phyloP scores from a whole-genome alignment of 2,329 filamentous ascomycete species.

The Exutisphaerella laricina region DNA sequence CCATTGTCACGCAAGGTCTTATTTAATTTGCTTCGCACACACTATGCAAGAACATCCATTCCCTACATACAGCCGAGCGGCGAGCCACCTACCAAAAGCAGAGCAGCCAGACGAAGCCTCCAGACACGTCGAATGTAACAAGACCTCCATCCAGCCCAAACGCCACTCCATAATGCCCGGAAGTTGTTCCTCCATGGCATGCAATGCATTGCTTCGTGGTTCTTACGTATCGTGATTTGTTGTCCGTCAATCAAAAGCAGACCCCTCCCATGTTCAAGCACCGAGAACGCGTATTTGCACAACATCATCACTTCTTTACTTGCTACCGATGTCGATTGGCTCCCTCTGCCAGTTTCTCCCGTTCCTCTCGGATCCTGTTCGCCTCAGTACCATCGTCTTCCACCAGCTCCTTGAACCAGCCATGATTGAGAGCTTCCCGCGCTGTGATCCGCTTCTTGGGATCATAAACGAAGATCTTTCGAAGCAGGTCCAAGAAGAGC shows the following conservation, averaged over 20 bases:
- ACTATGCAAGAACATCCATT: background rate
- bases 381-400: conserved; percentile 63
- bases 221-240: too few species aligned
- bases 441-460: conserved; percentile 60
- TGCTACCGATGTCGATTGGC: background rate
- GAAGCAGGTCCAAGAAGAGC: conserved; percentile 57
- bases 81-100: background rate
- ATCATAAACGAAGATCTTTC: conserved; percentile 61
- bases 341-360: conserved; percentile 20
- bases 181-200: background rate
- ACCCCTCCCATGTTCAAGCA: too few species aligned
- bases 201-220: conserved; percentile 8
- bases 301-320: too few species aligned
- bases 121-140: background rate
- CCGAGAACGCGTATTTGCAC: too few species aligned
- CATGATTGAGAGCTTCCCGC: conserved; percentile 59
- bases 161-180: background rate
- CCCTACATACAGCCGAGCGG: background rate
- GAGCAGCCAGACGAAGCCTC: background rate
- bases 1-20: too few species aligned
- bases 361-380: conserved; percentile 45
- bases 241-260: background rate
- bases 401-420: conserved; percentile 60
- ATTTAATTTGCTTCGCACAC: background rate
- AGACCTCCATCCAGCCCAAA: background rate